Percentiles rank a stretch among this genome's conserved stretches.
Conservation (phyloP, 1,139 yeast species). For the Kurtzmaniella natalensis region DNA sequence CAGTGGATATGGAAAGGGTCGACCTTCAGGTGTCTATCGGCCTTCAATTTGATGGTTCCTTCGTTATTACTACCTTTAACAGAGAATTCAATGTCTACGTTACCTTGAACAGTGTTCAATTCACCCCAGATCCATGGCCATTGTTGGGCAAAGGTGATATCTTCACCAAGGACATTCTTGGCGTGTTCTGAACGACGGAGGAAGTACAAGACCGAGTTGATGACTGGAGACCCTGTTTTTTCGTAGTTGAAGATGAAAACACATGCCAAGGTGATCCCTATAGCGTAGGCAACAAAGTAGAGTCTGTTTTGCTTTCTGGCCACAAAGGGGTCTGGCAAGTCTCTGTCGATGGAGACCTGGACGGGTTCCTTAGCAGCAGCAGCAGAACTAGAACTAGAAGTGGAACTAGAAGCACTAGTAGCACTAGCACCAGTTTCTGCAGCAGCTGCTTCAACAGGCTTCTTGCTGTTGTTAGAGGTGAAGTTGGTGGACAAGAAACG, state of each 20-base stretch:
- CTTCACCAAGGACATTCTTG: conserved; percentile 63
- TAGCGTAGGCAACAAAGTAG: conserved; percentile 57
- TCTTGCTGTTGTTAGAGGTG: no score
- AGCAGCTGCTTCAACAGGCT: no score
- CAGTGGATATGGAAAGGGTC: conserved; percentile 58
- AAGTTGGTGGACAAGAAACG: no score
- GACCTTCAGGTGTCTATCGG: conserved; percentile 51
- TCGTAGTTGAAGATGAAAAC: conserved; percentile 85
- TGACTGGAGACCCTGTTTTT: conserved; percentile 81
- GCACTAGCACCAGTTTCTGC: no score
- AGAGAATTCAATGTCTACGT: conserved; percentile 65
- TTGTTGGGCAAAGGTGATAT: conserved; percentile 62
- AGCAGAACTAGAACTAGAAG: neutral
- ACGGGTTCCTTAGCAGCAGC: neutral
- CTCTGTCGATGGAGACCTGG: conserved; percentile 54
- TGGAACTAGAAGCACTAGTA: neutral
- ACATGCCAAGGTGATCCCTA: conserved; percentile 62
- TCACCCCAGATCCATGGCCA: conserved; percentile 92
- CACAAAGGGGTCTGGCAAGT: conserved; percentile 71
- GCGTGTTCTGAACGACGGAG: conserved; percentile 74
- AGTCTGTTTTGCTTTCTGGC: conserved; percentile 47
- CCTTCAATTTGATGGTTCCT: conserved; percentile 54
- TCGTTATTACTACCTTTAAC: conserved; percentile 59
- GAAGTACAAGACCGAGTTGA: conserved; percentile 82
- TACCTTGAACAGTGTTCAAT: conserved; percentile 77